Base-by-base conservation (phyloP, 192 early-diverging fungal genomes). In the Allomyces macrogynus region DNA sequence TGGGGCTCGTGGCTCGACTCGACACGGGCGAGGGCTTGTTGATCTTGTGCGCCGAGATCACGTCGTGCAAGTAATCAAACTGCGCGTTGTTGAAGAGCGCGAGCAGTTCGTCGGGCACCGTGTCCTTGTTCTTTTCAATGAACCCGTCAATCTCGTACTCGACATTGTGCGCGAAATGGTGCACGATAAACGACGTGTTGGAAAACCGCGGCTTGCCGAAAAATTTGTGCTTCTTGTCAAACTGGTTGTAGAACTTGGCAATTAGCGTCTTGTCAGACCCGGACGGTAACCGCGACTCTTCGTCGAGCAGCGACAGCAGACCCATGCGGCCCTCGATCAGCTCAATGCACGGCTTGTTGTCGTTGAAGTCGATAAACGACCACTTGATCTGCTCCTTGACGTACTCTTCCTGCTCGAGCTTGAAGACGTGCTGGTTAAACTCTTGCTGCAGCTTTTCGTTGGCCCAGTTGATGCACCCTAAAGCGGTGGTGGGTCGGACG, bases 371-470 rank as follows among this genome's bases (percentile, higher is more conserved):
- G 65, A 99, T 95, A 66, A 95, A 95, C 26, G 88, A 91, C 96
- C 96, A 99, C 70, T 89, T 83, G 72, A 99, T 90, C 75, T 95
- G 79, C 71, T 99, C 96, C 40, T 87, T 86, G 64, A 92, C 81
- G 69, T 99, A 99, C 76, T 97, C 94, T 71, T 99, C 92, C 76
- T 99, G 96, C 72, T 96, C 92, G 40, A 97, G 81, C 80, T 96
- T 94, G 80, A 99, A 99, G 14, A 97, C 93, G 72, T 97, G 96
- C 64, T 87, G 86, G 77, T 94, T 99, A 73, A 99, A 99, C 75
- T 96, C 88, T 77, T 97, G 93, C 75, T 99, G 96, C 64, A 99
- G 77, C 75, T 99, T 99, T 74, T 99, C 96, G 75, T 95, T 95
- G 67, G 92, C 32, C 32, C 32, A 40, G 78, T 40, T 18, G 22